phyloP scores from a whole-genome alignment of 1,284 basidiomycete genomes.

The Ganoderma meredithae region DNA sequence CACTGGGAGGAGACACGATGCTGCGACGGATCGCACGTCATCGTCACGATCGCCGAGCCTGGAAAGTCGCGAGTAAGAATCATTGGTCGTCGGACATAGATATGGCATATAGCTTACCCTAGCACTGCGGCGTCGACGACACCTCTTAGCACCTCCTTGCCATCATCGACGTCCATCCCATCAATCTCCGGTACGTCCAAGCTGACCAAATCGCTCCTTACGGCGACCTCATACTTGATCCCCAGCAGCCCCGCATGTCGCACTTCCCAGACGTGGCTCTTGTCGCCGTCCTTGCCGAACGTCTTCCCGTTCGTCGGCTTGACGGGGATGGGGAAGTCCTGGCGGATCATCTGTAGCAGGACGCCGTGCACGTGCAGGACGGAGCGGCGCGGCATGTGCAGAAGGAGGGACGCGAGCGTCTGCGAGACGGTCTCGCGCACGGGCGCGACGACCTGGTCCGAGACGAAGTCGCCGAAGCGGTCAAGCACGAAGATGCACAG shows the following conservation, averaged over 20 bases:
- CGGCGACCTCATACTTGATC: constrained; percentile 97
- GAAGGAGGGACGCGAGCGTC: constrained; percentile 88
- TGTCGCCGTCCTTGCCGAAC: constrained; percentile 43
- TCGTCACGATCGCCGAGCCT: constrained; percentile 94
- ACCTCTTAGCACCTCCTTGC: constrained; percentile 68
- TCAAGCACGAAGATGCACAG: constrained; percentile 95
- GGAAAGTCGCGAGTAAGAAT: neutral
- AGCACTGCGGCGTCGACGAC: constrained; percentile 90
- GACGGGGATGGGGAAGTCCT: constrained; percentile 68
- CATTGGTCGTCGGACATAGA: neutral
- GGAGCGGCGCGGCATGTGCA: constrained; percentile 84
- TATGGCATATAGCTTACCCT: constrained; percentile 61
- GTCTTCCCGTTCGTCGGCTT: constrained; percentile 48
- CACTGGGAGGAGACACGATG: constrained; percentile 90
- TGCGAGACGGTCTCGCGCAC: constrained; percentile 97
- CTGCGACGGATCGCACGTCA: constrained; percentile 96
- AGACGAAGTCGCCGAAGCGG: constrained; percentile 97
- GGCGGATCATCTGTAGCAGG: constrained; percentile 93
- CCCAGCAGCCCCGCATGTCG: constrained; percentile 96
- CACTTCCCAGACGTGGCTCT: constrained; percentile 93
- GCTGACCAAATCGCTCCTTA: constrained; percentile 85
- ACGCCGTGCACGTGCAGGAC: constrained; percentile 85
- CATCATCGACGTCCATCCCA: constrained; percentile 40
- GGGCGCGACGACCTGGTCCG: constrained; percentile 96
- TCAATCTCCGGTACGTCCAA: constrained; percentile 31